These are phyloP conservation scores for Cryptococcus sp. DNA, from an alignment of 1,284 basidiomycete genomes.

Conservation along the genomic window DNA sequence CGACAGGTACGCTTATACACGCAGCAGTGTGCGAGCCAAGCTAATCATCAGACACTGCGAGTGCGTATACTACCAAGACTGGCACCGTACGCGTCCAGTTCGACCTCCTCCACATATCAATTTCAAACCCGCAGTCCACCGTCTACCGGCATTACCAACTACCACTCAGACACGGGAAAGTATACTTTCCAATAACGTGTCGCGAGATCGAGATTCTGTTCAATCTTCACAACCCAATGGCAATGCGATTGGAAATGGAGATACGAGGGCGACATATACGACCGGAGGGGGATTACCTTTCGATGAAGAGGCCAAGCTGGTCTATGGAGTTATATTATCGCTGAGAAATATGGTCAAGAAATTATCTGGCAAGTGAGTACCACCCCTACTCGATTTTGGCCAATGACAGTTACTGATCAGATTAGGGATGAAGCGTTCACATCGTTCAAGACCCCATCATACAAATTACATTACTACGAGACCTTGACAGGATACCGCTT, in stretches of 20 bases:
- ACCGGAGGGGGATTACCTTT: constrained; percentile 61
- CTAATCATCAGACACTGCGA: constrained; percentile 67
- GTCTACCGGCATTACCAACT: constrained; percentile 45
- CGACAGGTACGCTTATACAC: constrained; percentile 59
- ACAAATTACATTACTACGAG: constrained; percentile 91
- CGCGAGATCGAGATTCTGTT: constrained; percentile 1
- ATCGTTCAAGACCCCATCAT: constrained; percentile 83
- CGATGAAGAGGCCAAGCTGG: constrained; percentile 95
- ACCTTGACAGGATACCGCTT: constrained; percentile 92
- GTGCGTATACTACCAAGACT: constrained; percentile 90
- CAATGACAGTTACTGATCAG: no score
- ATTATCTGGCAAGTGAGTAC: constrained; percentile 69
- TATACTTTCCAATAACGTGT: constrained; percentile 23
- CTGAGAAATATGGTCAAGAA: constrained; percentile 94
- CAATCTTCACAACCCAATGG: background rate
- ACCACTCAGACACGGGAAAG: constrained; percentile 19
- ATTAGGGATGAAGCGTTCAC: constrained; percentile 82
- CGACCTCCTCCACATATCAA: constrained; percentile 65
- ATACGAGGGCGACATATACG: background rate
- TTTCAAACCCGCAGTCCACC: constrained; percentile 66
- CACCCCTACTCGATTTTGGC: no score
- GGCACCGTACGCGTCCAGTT: constrained; percentile 73
- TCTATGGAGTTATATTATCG: constrained; percentile 92
- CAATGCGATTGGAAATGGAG: no score
- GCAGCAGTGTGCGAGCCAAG: background rate